Evolutionary conservation across 1,139 yeast species (phyloP), one percentile per base, ranked within the genome.

Genomic region (Kodamaea suecica): DNA sequence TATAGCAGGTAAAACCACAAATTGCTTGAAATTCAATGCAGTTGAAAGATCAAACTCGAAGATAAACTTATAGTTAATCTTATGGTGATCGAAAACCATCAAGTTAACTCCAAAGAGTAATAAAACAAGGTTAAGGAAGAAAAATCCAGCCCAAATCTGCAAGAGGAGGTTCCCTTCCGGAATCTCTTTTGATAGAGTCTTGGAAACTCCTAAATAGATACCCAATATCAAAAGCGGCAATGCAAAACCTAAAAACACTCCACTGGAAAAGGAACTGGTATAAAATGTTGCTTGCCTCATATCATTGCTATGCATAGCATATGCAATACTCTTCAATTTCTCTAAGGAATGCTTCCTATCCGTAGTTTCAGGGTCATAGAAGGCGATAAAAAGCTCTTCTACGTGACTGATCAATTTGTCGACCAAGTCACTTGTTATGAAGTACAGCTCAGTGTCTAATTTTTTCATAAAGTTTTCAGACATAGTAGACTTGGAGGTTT

Each of bases 81-180:
- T 84, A 59, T 65, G 82, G 33, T 61, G 55, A 19, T 80, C 74
- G 88, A 95, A 92, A 4, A 84, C 77, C 39, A 69, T 62, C 53
- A 94, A 77, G 53, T 85, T 80, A 26, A 84, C 41, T 7, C 81
- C 80, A 53, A 90, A 81, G 9, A 87, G 59, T 13, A 82, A 49
- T 10, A 80, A 61, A 50, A 83, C 71, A 12, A 88, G 48, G 29
- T 74, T 66, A 4, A 83, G 58, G 38, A 88, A 53, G 45, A 88
- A 76, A 55, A 87, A 87, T 1, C 97, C 97, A 4, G 82, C 97
- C 95, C 96, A 92, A 4, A 92, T 71, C 50, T 94, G 97, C 31
- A 92, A 59, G 39, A 90, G 53, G 40, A 61, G 81, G 31, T 60
- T 62, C 0, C 80, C 84, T 42, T 76, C 80, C 1, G 77, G 75